Conservation (phyloP, 306 rosid species). For the Acacia melanoxylon region DNA sequence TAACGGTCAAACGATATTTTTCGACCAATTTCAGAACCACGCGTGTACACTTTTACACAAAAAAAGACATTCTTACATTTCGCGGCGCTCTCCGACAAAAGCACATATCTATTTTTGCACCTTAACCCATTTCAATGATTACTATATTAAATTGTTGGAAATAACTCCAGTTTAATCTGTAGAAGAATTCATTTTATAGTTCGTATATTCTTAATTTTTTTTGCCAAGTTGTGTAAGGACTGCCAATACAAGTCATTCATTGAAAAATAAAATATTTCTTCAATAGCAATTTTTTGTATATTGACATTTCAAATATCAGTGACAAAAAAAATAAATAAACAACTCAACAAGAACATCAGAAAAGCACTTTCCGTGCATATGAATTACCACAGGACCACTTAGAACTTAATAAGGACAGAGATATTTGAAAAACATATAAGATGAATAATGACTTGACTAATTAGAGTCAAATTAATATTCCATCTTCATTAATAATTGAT, state of each 20-base stretch:
- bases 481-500: not conserved
- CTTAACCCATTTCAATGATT: too few species aligned
- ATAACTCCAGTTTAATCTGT: not conserved
- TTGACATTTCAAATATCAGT: not conserved
- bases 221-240: not conserved
- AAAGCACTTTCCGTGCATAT: not conserved
- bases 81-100: too few species aligned
- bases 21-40: too few species aligned
- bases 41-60: too few species aligned
- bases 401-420: not conserved
- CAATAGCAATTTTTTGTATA: not conserved
- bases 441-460: not conserved
- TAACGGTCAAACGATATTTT: too few species aligned
- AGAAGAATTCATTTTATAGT: too few species aligned
- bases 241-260: too few species aligned
- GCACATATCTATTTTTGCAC: too few species aligned
- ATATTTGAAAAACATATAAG: slow-evolving; percentile 6
- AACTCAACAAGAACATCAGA: not conserved
- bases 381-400: slow-evolving; percentile 14
- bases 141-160: not conserved
- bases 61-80: too few species aligned
- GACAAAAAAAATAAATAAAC: not conserved
- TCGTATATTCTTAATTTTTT: too few species aligned
- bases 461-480: not conserved
- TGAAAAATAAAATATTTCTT: not conserved